Conservation (phyloP, 306 rosid genomes). For the Datisca glomerata region DNA sequence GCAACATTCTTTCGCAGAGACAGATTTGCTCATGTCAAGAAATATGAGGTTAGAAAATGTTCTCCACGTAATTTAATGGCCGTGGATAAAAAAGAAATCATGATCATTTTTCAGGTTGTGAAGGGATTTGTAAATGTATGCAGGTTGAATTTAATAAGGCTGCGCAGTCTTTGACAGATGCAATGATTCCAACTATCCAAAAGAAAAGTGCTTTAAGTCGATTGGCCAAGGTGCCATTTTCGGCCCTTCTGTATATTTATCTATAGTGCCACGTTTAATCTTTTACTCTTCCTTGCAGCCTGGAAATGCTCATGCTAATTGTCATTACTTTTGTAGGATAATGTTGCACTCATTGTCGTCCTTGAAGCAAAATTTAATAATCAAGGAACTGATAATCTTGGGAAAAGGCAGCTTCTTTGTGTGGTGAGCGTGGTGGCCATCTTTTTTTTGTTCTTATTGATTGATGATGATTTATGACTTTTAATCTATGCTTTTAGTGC, state of each 20-base stretch:
- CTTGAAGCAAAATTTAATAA: constrained; percentile 82
- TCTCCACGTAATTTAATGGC: too few relatives aligned
- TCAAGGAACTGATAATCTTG: constrained; percentile 72
- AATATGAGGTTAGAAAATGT: constrained; percentile 63
- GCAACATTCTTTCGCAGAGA: constrained; percentile 98
- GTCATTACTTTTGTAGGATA: constrained; percentile 46
- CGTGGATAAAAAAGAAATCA: too few relatives aligned
- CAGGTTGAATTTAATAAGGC: constrained; percentile 98
- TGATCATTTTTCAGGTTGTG: constrained; percentile 4
- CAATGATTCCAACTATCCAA: constrained; percentile 80
- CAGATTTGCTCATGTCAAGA: constrained; percentile 88
- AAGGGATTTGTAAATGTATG: constrained; percentile 17
- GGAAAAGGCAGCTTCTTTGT: constrained; percentile 93
- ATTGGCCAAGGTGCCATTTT: constrained; percentile 61
- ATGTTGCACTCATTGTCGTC: constrained; percentile 90
- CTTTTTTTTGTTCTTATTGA: neutral
- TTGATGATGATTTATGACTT: neutral
- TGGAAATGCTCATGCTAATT: constrained; percentile 4
- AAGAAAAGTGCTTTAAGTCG: constrained; percentile 80
- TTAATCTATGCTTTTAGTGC: too few relatives aligned
- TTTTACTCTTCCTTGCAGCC: neutral
- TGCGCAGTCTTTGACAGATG: constrained; percentile 94
- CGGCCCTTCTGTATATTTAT: too few relatives aligned
- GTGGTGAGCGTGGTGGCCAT: constrained; percentile 41
- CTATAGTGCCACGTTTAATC: too few relatives aligned